These are phyloP conservation scores for Tetraselmis chui DNA, from an alignment of 139 green algal genomes.

Conservation along the genomic window DNA sequence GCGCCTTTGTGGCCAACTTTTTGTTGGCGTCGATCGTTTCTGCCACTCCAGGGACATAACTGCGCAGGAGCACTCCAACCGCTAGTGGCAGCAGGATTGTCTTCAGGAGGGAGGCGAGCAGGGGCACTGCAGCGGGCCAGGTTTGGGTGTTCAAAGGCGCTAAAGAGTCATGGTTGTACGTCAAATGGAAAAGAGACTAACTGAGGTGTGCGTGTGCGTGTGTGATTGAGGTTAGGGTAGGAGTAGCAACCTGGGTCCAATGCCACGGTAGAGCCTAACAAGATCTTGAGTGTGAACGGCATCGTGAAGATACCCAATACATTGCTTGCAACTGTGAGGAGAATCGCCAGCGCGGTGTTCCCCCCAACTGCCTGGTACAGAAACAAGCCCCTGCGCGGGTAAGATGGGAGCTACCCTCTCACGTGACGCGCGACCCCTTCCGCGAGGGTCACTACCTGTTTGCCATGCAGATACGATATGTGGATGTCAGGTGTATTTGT, in stretches of 20 bases:
- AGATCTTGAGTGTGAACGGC: constrained; percentile 16
- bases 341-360: constrained; percentile 66
- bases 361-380: constrained; percentile 34
- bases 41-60: constrained; percentile 27
- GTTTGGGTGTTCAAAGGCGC: background rate
- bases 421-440: too few species aligned
- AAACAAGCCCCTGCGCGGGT: background rate
- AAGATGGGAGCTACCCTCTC: too few species aligned
- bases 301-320: constrained; percentile 64
- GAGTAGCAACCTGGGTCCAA: background rate
- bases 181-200: background rate
- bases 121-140: background rate
- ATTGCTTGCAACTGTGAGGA: constrained; percentile 67
- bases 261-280: background rate
- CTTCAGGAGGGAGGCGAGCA: background rate
- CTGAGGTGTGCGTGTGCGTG: too few species aligned
- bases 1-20: constrained; percentile 36
- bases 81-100: background rate
- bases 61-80: background rate
- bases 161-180: background rate
- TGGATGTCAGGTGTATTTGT: too few species aligned
- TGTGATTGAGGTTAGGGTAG: background rate
- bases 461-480: too few species aligned
- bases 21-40: constrained; percentile 27
- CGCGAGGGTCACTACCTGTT: too few species aligned